phyloP scores from a whole-genome alignment of 305 asterid species.

The Fraxinus nigra region DNA sequence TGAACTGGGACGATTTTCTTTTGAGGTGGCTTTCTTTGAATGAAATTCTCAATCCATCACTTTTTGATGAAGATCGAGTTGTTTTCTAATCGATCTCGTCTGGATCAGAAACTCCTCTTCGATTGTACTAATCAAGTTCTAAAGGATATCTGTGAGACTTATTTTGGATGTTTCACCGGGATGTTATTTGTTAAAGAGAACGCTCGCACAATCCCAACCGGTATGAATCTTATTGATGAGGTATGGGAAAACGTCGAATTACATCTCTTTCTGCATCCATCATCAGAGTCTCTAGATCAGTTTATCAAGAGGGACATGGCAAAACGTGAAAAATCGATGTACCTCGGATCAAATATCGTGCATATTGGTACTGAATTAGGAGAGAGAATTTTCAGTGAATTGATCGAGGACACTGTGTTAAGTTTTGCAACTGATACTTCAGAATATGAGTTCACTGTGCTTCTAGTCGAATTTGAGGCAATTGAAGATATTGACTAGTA shows the following conservation, averaged over 20 bases:
- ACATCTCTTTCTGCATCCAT: slow-evolving; percentile 42
- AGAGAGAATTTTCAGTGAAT: slow-evolving; percentile 52
- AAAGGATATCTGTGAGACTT: slow-evolving; percentile 52
- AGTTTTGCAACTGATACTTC: slow-evolving; percentile 31
- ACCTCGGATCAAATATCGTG: slow-evolving; percentile 43
- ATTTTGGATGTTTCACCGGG: slow-evolving; percentile 54
- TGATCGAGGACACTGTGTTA: slow-evolving; percentile 58
- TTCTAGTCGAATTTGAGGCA: slow-evolving; percentile 26
- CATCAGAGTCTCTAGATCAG: slow-evolving; percentile 58
- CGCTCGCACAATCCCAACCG: slow-evolving; percentile 51
- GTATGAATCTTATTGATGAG: slow-evolving; percentile 79
- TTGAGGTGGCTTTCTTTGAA: slow-evolving; percentile 68
- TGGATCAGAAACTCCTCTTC: slow-evolving; percentile 81
- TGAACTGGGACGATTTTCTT: slow-evolving; percentile 90
- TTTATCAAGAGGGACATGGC: slow-evolving; percentile 64
- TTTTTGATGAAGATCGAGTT: slow-evolving; percentile 88
- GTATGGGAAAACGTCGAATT: slow-evolving; percentile 73
- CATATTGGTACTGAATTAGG: slow-evolving; percentile 56
- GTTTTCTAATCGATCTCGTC: slow-evolving; percentile 63
- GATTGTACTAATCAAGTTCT: slow-evolving; percentile 76
- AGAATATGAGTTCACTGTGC: slow-evolving; percentile 20
- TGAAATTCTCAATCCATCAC: slow-evolving; percentile 68
- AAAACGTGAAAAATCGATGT: slow-evolving; percentile 62
- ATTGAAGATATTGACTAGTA: slow-evolving; percentile 22
- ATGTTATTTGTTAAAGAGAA: slow-evolving; percentile 35